Evolutionary conservation across 352 stramenopile species (phyloP), one percentile per base, ranked within the genome.

Genomic region (Albugo candida): DNA sequence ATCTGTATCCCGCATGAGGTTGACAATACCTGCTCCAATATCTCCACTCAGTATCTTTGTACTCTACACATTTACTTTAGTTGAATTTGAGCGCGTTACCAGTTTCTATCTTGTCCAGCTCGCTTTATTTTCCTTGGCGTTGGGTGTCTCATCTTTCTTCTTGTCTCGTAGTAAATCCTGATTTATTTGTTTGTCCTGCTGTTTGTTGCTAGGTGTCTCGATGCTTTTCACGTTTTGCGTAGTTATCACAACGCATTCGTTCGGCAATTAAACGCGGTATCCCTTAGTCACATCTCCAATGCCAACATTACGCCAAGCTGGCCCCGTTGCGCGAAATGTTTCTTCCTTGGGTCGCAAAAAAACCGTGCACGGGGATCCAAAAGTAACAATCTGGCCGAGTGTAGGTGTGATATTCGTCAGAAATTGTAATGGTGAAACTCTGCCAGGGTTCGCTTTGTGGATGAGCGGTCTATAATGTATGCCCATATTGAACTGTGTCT

Each of bases 211-310:
- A 8, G 8, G 24, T 10, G 24, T 31, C 24, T 31, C 24, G 8
- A 31, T 31, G 24, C 8, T 31, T 8, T 31, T 31, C 24, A 31
- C 8, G 8, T 31, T 8, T 31, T 31, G 24, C 8, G 3, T 31
- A 31, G 24, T 31, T 10, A 24, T 43, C 8, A 43, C 38, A 43
- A 24, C 17, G 8, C 38, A 8, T 3, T 43, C 38, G 3, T 43
- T 43, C 8, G 38, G 17, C 8, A 43, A 24, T 3, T 24, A 24
- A 41, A 63, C 56, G 10, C 34, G 34, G 36, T 57, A 63, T 0
- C 40, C 43, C 10, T 63, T 63, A 2, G 44, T 56, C 2, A 52
- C 44, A 11, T 48, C 42, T n/a, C 45, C 36, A 6, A 47, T 52
- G 0, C 53, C 53, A 1, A 60, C 38, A n/a, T 55, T n/a, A 53